These are phyloP conservation scores for Andrographis paniculata DNA, from an alignment of 305 asterid genomes.

Conservation along the genomic window DNA sequence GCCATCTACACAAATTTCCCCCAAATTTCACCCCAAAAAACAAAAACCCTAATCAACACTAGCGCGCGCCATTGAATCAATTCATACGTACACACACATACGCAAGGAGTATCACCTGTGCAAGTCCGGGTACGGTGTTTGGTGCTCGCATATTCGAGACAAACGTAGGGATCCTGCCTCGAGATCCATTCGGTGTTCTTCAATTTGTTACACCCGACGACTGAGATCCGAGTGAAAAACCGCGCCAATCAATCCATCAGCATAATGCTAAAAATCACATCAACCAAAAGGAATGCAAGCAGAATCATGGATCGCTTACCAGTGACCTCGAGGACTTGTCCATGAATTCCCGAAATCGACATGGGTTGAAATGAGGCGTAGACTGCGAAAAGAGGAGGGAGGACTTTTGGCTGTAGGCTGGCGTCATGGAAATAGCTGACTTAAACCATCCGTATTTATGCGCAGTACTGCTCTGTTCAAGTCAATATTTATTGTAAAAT, in stretches of 20 bases:
- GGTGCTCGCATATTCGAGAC: constrained; percentile 69
- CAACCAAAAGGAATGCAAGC: background rate
- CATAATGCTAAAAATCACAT: background rate
- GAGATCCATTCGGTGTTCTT: constrained; percentile 90
- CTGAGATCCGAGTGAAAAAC: constrained; percentile 28
- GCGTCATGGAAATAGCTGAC: no score
- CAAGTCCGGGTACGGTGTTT: constrained; percentile 80
- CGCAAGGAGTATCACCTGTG: constrained; percentile 41
- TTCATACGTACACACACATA: background rate
- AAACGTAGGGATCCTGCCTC: constrained; percentile 95
- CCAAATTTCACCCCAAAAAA: background rate
- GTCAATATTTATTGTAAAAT: no score
- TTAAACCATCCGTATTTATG: no score
- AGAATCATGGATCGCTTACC: background rate
- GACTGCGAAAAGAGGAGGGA: background rate
- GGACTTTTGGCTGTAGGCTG: background rate
- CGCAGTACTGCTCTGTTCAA: no score
- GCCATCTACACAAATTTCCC: constrained; percentile 52
- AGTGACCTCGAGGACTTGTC: background rate
- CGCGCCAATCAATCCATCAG: constrained; percentile 6
- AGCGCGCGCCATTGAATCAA: constrained; percentile 1
- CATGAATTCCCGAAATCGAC: background rate
- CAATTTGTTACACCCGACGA: constrained; percentile 73
- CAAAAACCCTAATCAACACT: background rate
- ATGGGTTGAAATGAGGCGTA: background rate